Evolutionary conservation across 306 rosid species (phyloP), one percentile per base, ranked within the genome.

Genomic region (Begonia masoniana): DNA sequence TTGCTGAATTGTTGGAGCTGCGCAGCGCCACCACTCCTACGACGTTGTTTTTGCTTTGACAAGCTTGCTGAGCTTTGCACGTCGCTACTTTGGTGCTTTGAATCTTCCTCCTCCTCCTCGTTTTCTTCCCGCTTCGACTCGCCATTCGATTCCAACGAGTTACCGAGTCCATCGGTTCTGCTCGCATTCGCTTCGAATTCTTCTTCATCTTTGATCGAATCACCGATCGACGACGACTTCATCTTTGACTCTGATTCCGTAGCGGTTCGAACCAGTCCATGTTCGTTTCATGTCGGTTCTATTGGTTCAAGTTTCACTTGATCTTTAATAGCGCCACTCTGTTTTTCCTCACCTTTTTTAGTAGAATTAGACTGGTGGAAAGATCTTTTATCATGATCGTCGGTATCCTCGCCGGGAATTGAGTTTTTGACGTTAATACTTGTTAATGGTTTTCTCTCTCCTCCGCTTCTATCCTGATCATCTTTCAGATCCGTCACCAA

Each of bases 331-430:
- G 47, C 64, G 41, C 59, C 67, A 62, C 62, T 69, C 36, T n/a
- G 56, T 14, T 53, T 58, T 10, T 26, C 65, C 9, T 70, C 76
- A 51, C 64, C 65, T 52, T 64, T 64, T 51, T 60, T 68, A 66
- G 23, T 19, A 19, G 79, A 77, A 74, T 77, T 77, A 45, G 83
- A 77, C 68, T 74, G 79, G 77, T 77, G 64, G 61, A 63, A 68
- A 39, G 83, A 78, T 54, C 79, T 74, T 57, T 74, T 70, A 50
- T 68, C 23, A 2, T 19, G 74, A 24, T 71, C 71, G 56, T 62
- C 61, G 47, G 69, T 62, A 49, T 59, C 57, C 2, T 52, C 59
- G 15, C 54, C 68, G 55, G 70, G 69, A 52, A 62, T 41, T 26
- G 39, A 21, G 41, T 64, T 48, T 0, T 31, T 67, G 58, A 50